Base-by-base conservation (phyloP, 2,329 filamentous ascomycete species). In the Chaetothyriales sp. region DNA sequence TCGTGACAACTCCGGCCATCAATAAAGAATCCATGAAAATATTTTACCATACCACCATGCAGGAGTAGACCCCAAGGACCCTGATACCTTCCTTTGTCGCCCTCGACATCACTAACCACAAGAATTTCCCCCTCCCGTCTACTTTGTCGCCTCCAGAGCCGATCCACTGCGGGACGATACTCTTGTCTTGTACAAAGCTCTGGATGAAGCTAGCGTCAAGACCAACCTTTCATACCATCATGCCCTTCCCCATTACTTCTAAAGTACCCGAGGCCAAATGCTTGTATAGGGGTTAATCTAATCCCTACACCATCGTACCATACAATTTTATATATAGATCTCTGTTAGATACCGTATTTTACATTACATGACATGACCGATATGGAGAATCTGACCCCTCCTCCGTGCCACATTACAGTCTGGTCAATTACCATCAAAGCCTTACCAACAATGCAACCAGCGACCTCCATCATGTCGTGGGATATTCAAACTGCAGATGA, bases 241-340 rank as follows among this genome's bases (percentile, higher is more conserved):
- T 28, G 58, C 54, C 2, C 15, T 59, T 44, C 57, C 56, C 9
- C 57, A 61, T 49, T 59, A 57, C 45, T 61, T 61, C 53, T 59
- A 52, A 53, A n/a, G 43, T 61, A 20, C 57, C 56, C 10, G 59
- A 58, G 43, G 52, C 53, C 10, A 52, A 6, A 25, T 25, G 22
- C 6, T 25, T 25, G 22, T 25, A 25, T 6, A 25, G 6, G 22
- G 22, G 22, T 6, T 25, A 6, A 25, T 25, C 22, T n/a, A n/a
- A n/a, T n/a, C n/a, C n/a, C n/a, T n/a, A n/a, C n/a, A n/a, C n/a
- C n/a, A n/a, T n/a, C n/a, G n/a, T n/a, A n/a, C n/a, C n/a, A n/a
- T n/a, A n/a, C n/a, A n/a, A n/a, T n/a, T n/a, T n/a, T n/a, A n/a
- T n/a, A n/a, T n/a, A n/a, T n/a, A n/a, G n/a, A n/a, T n/a, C n/a